Conservation (phyloP, 2,329 filamentous ascomycete genomes). For the Aspergillus glaucus region DNA sequence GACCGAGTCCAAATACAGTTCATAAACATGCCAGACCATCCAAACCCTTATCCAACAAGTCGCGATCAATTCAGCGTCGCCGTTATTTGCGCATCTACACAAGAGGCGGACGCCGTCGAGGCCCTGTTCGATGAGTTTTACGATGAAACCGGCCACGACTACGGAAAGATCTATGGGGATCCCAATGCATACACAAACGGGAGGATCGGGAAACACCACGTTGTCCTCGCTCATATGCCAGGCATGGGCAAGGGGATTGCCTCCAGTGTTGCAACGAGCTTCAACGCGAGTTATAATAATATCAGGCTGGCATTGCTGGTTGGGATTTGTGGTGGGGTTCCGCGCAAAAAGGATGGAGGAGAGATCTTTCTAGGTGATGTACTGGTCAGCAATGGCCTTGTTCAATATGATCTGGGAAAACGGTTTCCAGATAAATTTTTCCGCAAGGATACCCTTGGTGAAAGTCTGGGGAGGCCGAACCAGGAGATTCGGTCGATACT, state of each 20-base stretch:
- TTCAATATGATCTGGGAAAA: slow-evolving; percentile 19
- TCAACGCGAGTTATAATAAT: slow-evolving; percentile 9
- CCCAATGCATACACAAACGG: slow-evolving; percentile 8
- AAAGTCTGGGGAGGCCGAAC: not conserved
- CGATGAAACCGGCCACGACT: not conserved
- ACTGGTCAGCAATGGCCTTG: slow-evolving; percentile 17
- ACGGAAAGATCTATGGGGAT: not conserved
- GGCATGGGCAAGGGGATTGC: slow-evolving; percentile 5
- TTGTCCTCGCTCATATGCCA: slow-evolving; percentile 10
- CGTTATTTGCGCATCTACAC: not conserved
- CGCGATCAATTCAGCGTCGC: not conserved
- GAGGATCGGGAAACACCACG: slow-evolving; percentile 8
- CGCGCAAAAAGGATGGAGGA: not conserved
- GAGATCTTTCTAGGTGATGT: slow-evolving; percentile 22
- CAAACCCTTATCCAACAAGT: too few species aligned
- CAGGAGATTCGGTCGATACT: not conserved
- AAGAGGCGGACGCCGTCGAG: not conserved
- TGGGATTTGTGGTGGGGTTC: slow-evolving; percentile 16
- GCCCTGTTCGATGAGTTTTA: not conserved
- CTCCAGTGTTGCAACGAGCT: slow-evolving; percentile 5
- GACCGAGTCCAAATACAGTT: too few species aligned
- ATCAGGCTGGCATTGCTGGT: slow-evolving; percentile 14
- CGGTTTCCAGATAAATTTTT: not conserved
- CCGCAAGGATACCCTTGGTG: slow-evolving; percentile 7
- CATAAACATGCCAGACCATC: too few species aligned